Evolutionary conservation across 1,284 basidiomycete species (phyloP).

Genomic region (Earliella scabrosa): DNA sequence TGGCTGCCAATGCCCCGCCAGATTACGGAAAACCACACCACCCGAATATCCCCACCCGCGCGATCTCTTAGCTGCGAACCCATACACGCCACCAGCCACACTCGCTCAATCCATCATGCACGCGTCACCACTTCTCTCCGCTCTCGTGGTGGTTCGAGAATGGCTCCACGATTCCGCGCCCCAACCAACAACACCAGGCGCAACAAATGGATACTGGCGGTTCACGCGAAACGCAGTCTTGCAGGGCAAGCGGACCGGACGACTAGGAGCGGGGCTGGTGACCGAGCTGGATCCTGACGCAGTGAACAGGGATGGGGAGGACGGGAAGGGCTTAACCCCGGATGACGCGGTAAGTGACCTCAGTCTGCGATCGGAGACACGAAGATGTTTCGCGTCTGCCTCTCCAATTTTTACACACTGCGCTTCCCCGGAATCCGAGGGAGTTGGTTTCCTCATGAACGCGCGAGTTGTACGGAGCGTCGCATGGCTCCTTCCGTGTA

Average conservation of each 20-base stretch:
- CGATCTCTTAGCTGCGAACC: conserved; percentile 65
- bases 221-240: conserved; percentile 80
- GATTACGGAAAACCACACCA: conserved; percentile 64
- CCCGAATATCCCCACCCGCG: conserved; percentile 50
- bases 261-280: conserved; percentile 55
- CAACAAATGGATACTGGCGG: conserved; percentile 77
- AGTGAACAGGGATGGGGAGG: conserved; percentile 45
- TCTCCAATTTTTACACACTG: too few relatives aligned
- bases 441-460: too few relatives aligned
- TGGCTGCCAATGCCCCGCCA: conserved; percentile 29
- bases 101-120: conserved; percentile 74
- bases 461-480: too few relatives aligned
- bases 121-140: conserved; percentile 66
- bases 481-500: too few relatives aligned
- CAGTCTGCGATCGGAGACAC: not conserved
- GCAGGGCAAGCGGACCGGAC: conserved; percentile 63
- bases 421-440: too few relatives aligned
- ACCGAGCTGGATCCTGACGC: conserved; percentile 78
- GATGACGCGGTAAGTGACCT: conserved; percentile 76
- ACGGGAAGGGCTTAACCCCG: conserved; percentile 59
- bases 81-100: conserved; percentile 76
- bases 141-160: conserved; percentile 80
- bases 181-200: conserved; percentile 59
- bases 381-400: not conserved
- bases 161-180: conserved; percentile 79